phyloP scores from a whole-genome alignment of 169 alveolate genomes.

The Blepharisma undulans region DNA sequence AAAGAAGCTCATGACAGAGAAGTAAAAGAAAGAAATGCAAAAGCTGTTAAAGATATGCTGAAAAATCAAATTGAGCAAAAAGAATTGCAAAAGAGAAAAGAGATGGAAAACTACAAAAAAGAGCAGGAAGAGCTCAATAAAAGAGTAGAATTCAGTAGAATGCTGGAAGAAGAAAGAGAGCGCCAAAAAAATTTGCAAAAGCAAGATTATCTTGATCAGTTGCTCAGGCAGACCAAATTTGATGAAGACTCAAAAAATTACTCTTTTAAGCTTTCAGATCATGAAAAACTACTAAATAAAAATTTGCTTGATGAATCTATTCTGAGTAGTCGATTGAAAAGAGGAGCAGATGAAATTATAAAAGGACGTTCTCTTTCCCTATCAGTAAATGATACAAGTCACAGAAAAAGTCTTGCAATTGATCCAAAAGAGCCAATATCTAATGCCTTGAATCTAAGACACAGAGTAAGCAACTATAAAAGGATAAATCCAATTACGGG shows the following conservation, averaged over 20 bases:
- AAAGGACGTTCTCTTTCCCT: not conserved
- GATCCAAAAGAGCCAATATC: not conserved
- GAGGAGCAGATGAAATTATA: not conserved
- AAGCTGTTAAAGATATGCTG: not conserved
- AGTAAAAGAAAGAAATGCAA: not conserved
- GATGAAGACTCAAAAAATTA: not conserved
- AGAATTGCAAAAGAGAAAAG: not conserved
- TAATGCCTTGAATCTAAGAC: not conserved
- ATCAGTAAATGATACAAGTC: not conserved
- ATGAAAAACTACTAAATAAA: not conserved
- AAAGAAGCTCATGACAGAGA: not conserved
- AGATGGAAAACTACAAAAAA: not conserved
- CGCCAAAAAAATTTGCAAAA: not conserved
- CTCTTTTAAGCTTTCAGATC: not conserved
- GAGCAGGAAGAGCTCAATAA: not conserved
- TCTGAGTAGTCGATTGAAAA: not conserved
- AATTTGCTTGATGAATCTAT: not conserved
- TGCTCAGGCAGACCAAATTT: not conserved
- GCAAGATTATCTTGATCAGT: not conserved
- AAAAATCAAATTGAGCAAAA: conserved; percentile 13
- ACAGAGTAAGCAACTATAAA: not conserved
- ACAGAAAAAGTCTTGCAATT: not conserved
- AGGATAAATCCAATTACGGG: not conserved
- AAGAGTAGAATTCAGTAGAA: not conserved
- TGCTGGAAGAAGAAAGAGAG: conserved; percentile 15